Conservation (phyloP, 768 basidiomycete genomes). For the Leccinum broughii region DNA sequence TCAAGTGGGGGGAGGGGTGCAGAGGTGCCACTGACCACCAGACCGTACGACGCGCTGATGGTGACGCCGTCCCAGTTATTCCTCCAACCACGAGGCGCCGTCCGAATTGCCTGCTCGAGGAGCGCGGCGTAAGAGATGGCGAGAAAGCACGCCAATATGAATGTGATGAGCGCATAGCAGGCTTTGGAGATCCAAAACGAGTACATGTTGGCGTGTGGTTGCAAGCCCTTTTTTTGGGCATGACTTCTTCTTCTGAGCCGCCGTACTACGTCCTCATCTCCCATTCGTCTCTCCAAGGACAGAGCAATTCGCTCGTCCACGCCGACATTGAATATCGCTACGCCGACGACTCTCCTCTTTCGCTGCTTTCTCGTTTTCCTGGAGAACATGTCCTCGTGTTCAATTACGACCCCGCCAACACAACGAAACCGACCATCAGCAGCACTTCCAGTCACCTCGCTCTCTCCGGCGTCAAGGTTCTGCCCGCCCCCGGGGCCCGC, state of each 20-base stretch:
- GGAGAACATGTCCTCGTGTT: slow-evolving; percentile 76
- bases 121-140: slow-evolving; percentile 65
- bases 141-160: slow-evolving; percentile 51
- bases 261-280: slow-evolving; percentile 75
- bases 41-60: slow-evolving; percentile 68
- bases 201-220: slow-evolving; percentile 14
- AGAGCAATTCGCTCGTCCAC: slow-evolving; percentile 47
- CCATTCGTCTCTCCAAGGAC: slow-evolving; percentile 47
- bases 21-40: slow-evolving; percentile 55
- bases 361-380: slow-evolving; percentile 57
- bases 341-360: slow-evolving; percentile 71
- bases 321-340: slow-evolving; percentile 81
- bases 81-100: slow-evolving; percentile 54
- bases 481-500: slow-evolving; percentile 73
- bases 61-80: slow-evolving; percentile 68
- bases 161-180: slow-evolving; percentile 53
- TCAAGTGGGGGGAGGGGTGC: background rate
- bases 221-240: background rate
- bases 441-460: slow-evolving; percentile 49
- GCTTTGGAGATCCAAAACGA: slow-evolving; percentile 51
- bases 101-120: slow-evolving; percentile 72
- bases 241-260: slow-evolving; percentile 30
- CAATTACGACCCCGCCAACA: slow-evolving; percentile 55
- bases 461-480: slow-evolving; percentile 60
- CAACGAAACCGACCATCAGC: slow-evolving; percentile 47